phyloP scores from a whole-genome alignment of 108 stramenopile genomes.

The Cyclostephanos invisitatus region DNA sequence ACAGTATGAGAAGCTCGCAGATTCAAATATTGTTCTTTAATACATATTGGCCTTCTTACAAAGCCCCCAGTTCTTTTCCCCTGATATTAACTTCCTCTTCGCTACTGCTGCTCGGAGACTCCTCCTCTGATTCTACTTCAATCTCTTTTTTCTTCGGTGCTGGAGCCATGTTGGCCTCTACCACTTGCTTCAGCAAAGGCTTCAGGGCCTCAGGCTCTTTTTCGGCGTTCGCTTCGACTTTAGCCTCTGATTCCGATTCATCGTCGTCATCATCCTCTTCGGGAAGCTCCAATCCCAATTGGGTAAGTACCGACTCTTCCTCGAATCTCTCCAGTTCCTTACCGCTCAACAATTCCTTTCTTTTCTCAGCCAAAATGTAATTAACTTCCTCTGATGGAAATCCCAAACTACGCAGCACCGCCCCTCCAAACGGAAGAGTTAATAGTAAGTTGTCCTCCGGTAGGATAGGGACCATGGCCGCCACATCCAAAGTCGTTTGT shows the following conservation, averaged over 20 bases:
- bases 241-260: constrained; percentile 22
- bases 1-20: background rate
- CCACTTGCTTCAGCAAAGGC: constrained; percentile 42
- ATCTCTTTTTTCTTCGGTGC: constrained; percentile 27
- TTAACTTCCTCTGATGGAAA: constrained; percentile 82
- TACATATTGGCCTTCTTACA: background rate
- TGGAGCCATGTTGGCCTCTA: constrained; percentile 32
- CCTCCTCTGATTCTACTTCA: constrained; percentile 16
- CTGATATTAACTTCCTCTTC: background rate
- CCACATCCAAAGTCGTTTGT: constrained; percentile 84
- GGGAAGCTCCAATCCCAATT: constrained; percentile 61
- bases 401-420: constrained; percentile 83
- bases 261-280: constrained; percentile 39
- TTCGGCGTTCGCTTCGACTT: constrained; percentile 8
- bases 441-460: constrained; percentile 93
- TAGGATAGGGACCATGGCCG: constrained; percentile 93
- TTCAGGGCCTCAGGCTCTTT: constrained; percentile 26
- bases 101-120: background rate
- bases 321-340: constrained; percentile 58
- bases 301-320: constrained; percentile 65
- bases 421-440: constrained; percentile 94
- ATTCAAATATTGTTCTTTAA: background rate
- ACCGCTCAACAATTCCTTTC: constrained; percentile 76
- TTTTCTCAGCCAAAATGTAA: constrained; percentile 77
- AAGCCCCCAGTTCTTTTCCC: constrained; percentile 7